Evolutionary conservation across 2,329 filamentous ascomycete genomes (phyloP).

Genomic region (Cercospora sp.): DNA sequence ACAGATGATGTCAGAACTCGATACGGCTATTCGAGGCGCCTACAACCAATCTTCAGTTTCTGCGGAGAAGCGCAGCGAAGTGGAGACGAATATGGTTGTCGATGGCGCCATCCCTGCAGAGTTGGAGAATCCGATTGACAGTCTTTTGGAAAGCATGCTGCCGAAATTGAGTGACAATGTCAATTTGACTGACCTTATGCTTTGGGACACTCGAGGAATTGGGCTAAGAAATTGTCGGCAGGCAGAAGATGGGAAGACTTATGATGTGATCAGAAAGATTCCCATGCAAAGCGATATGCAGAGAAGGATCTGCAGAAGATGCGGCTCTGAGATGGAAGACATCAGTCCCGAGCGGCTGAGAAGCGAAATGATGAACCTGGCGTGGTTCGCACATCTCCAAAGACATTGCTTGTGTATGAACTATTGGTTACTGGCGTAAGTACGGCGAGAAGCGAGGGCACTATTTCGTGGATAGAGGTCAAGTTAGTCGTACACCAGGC

Average conservation of each 20-base stretch:
- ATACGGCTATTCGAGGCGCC: constrained; percentile 63
- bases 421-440: constrained; percentile 31
- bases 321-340: constrained; percentile 52
- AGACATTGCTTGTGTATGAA: constrained; percentile 37
- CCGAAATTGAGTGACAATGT: constrained; percentile 59
- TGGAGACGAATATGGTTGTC: constrained; percentile 57
- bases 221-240: constrained; percentile 43
- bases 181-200: constrained; percentile 69
- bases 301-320: constrained; percentile 46
- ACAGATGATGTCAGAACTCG: constrained; percentile 58
- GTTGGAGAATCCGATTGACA: constrained; percentile 51
- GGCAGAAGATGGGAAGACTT: constrained; percentile 47
- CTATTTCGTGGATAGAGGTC: neutral
- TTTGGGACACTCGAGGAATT: constrained; percentile 69
- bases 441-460: neutral
- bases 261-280: constrained; percentile 58
- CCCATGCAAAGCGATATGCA: constrained; percentile 31
- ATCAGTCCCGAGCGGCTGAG: constrained; percentile 34
- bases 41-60: constrained; percentile 51
- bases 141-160: constrained; percentile 54
- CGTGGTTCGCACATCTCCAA: constrained; percentile 37
- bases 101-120: constrained; percentile 54
- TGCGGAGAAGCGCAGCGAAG: constrained; percentile 48
- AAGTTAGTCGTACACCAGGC: neutral
- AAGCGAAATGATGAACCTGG: constrained; percentile 21